phyloP scores from a whole-genome alignment of 805 yeast genomes.

The Starmerella bombicola region DNA sequence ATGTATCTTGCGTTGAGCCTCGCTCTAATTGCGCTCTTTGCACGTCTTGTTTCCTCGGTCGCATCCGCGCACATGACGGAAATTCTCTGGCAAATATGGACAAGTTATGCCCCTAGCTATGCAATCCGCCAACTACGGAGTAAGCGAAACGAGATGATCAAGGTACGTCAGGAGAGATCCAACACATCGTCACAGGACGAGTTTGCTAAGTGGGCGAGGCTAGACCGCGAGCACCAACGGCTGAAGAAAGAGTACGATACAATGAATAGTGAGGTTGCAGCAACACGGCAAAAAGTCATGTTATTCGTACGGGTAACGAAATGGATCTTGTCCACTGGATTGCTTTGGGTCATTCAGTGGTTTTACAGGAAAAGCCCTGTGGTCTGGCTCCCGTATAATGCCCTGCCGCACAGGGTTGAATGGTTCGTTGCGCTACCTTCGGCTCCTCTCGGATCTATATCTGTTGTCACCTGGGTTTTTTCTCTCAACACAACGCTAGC shows the following conservation, averaged over 20 bases:
- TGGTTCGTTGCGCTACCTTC: constrained; percentile 53
- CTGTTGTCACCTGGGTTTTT: constrained; percentile 30
- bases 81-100: constrained; percentile 32
- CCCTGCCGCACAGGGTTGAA: constrained; percentile 44
- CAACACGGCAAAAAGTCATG: constrained; percentile 31
- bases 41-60: constrained; percentile 19
- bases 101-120: constrained; percentile 30
- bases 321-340: constrained; percentile 33
- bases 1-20: constrained; percentile 15
- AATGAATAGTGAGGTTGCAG: constrained; percentile 30
- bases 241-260: constrained; percentile 41
- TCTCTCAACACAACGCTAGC: constrained; percentile 9
- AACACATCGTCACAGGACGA: constrained; percentile 77
- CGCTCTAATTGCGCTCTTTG: constrained; percentile 15
- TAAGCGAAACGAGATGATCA: constrained; percentile 36
- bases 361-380: constrained; percentile 44
- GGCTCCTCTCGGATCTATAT: constrained; percentile 49
- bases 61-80: constrained; percentile 26
- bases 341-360: constrained; percentile 36
- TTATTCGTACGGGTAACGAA: constrained; percentile 29
- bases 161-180: constrained; percentile 42
- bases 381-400: constrained; percentile 45
- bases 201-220: constrained; percentile 90
- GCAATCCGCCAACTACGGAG: constrained; percentile 26
- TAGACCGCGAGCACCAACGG: constrained; percentile 58